These are phyloP conservation scores for Gillenia trifoliata DNA, from an alignment of 306 rosid genomes.

Conservation along the genomic window DNA sequence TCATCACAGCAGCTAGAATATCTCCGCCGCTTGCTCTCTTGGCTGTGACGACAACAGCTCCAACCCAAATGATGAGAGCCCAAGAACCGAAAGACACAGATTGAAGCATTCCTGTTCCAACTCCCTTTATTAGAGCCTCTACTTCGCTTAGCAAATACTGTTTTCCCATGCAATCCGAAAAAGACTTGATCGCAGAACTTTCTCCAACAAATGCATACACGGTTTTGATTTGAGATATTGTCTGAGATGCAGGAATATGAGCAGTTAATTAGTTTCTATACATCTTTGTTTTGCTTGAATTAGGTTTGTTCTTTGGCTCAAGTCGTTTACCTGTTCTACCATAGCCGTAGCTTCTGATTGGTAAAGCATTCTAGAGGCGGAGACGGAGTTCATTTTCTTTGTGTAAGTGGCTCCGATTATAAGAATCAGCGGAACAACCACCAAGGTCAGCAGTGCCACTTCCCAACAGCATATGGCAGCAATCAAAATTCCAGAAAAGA, in stretches of 20 bases:
- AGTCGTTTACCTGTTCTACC: slow-evolving; percentile 74
- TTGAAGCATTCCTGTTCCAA: slow-evolving; percentile 86
- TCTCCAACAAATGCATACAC: slow-evolving; percentile 92
- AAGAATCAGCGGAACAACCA: slow-evolving; percentile 72
- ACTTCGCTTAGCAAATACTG: slow-evolving; percentile 52
- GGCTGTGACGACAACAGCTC: slow-evolving; percentile 68
- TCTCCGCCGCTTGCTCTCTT: slow-evolving; percentile 66
- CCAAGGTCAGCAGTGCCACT: slow-evolving; percentile 54
- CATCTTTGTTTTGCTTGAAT: neutral
- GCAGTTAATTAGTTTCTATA: neutral
- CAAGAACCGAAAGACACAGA: slow-evolving; percentile 70
- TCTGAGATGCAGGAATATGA: slow-evolving; percentile 33
- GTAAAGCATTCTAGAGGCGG: slow-evolving; percentile 52
- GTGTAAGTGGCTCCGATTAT: slow-evolving; percentile 76
- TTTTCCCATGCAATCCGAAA: slow-evolving; percentile 51
- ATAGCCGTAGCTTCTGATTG: slow-evolving; percentile 71
- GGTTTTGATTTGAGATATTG: slow-evolving; percentile 76
- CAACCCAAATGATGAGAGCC: slow-evolving; percentile 84
- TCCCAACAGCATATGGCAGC: slow-evolving; percentile 77
- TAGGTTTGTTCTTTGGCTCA: neutral
- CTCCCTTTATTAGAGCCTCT: slow-evolving; percentile 79
- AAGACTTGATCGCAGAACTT: slow-evolving; percentile 45
- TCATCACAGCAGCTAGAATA: slow-evolving; percentile 67
- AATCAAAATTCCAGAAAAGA: slow-evolving; percentile 63
- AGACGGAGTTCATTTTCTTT: slow-evolving; percentile 61